Evolutionary conservation across 2,329 filamentous ascomycete genomes (phyloP).

Genomic region (Graphilbum ipis-grandicollis): DNA sequence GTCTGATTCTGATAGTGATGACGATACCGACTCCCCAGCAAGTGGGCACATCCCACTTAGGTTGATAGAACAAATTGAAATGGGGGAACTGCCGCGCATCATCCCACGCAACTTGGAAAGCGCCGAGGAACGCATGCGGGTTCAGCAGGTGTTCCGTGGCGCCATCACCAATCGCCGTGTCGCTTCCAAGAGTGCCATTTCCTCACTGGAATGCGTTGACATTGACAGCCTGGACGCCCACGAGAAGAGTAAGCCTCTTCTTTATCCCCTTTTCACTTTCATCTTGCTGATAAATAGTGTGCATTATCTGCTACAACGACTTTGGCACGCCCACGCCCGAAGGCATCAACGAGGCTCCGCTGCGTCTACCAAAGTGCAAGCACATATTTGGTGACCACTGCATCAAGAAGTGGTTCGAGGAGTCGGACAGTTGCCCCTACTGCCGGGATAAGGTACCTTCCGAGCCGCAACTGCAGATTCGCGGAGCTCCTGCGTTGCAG

Average conservation of each 20-base stretch:
- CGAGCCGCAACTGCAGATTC: constrained; percentile 15
- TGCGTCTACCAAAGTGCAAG: constrained; percentile 43
- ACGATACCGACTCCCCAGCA: too few relatives aligned
- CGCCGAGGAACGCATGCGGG: constrained; percentile 20
- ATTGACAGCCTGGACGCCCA: constrained; percentile 24
- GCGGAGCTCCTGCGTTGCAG: neutral
- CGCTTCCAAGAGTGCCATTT: constrained; percentile 28
- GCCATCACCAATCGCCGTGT: constrained; percentile 24
- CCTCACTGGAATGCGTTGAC: constrained; percentile 27
- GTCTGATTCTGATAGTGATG: too few relatives aligned
- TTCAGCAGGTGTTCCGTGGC: constrained; percentile 28
- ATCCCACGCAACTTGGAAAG: neutral
- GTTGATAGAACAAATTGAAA: constrained; percentile 8
- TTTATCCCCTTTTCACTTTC: neutral
- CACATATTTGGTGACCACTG: constrained; percentile 48
- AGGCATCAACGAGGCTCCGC: constrained; percentile 35
- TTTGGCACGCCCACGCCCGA: constrained; percentile 40
- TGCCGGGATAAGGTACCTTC: constrained; percentile 44
- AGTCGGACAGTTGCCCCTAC: constrained; percentile 46
- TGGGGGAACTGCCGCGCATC: neutral
- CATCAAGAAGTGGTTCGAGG: constrained; percentile 48
- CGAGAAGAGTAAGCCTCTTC: constrained; percentile 27
- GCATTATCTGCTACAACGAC: constrained; percentile 48
- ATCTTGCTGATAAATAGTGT: constrained; percentile 21
- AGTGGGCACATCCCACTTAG: constrained; percentile 9